Evolutionary conservation across 2,329 filamentous ascomycete genomes (phyloP).

Genomic region (Ophiostoma sp.): DNA sequence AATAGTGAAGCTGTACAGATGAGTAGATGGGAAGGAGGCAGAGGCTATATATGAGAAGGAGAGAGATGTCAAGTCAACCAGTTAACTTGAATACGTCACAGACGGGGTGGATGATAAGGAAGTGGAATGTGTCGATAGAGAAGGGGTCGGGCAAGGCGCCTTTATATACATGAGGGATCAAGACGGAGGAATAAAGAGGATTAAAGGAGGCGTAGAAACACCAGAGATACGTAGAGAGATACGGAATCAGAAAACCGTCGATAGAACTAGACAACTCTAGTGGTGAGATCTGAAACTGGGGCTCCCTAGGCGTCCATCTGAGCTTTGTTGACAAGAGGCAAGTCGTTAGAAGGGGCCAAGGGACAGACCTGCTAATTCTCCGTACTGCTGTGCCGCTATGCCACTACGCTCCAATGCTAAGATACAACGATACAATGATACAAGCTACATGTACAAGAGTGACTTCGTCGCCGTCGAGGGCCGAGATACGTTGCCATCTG

Average conservation of each 20-base stretch:
- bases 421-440: not conserved
- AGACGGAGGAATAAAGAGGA: not conserved
- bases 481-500: not conserved
- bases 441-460: not conserved
- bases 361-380: not conserved
- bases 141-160: not conserved
- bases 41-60: not conserved
- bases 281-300: conserved; percentile 15
- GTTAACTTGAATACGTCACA: conserved; percentile 14
- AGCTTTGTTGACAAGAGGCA: conserved; percentile 6
- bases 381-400: no score
- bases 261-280: conserved; percentile 10
- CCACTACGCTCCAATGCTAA: no score
- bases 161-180: conserved; percentile 10
- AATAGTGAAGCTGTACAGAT: not conserved
- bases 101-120: not conserved
- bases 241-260: not conserved
- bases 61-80: conserved; percentile 8
- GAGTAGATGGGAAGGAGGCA: not conserved
- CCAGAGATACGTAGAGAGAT: conserved; percentile 9
- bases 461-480: not conserved
- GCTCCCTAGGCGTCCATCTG: not conserved
- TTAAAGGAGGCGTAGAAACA: not conserved
- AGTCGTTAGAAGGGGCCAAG: not conserved
- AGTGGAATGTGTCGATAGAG: not conserved